phyloP scores from a whole-genome alignment of 106 monocot genomes.

The Phalaenopsis equestris region DNA sequence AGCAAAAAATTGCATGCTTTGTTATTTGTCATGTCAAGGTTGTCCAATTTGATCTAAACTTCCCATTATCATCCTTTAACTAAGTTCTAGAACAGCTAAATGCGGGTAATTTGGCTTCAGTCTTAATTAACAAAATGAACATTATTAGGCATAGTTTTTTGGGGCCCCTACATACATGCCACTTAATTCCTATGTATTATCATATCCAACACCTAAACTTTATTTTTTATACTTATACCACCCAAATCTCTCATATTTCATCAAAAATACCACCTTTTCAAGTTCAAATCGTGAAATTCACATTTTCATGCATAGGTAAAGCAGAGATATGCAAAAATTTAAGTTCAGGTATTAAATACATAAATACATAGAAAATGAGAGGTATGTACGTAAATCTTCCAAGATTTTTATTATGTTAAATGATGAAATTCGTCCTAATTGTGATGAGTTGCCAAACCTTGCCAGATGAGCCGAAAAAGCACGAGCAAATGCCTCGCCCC shows the following conservation, averaged over 20 bases:
- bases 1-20: not conserved
- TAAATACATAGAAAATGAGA: too few species aligned
- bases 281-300: too few species aligned
- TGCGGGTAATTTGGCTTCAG: not conserved
- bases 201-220: too few species aligned
- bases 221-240: too few species aligned
- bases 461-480: constrained; percentile 96
- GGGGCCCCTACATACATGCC: too few species aligned
- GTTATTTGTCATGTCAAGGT: not conserved
- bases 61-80: not conserved
- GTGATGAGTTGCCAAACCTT: constrained; percentile 37
- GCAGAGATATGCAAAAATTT: too few species aligned
- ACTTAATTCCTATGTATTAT: too few species aligned
- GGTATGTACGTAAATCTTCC: too few species aligned
- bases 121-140: constrained; percentile 1
- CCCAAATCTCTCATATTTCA: too few species aligned
- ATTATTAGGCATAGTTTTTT: not conserved
- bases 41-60: not conserved
- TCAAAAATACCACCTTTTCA: too few species aligned
- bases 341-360: too few species aligned
- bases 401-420: not conserved
- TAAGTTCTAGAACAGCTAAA: not conserved
- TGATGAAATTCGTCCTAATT: not conserved
- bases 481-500: constrained; percentile 95
- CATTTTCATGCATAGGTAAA: too few species aligned